Percentiles rank a stretch among this genome's conserved stretches.
Conservation (phyloP, 345 rosid genomes). For the Capsella bursapastoris region DNA sequence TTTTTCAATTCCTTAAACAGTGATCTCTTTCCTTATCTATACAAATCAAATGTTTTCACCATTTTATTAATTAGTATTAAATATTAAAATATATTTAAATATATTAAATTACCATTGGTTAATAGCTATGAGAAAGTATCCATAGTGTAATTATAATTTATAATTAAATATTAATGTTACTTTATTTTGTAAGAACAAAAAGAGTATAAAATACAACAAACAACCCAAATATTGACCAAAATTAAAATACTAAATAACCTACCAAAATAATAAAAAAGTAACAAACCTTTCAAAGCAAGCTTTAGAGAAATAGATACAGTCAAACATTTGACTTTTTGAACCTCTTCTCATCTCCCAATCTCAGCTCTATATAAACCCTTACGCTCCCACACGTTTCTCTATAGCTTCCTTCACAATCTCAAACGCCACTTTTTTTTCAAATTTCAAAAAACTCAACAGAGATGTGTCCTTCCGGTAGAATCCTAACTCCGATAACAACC, state of each 20-base stretch:
- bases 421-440: neutral
- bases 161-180: neutral
- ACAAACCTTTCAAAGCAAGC: conserved; percentile 27
- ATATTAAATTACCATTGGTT: no score
- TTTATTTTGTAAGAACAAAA: neutral
- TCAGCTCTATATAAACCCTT: conserved; percentile 35
- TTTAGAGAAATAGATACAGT: conserved; percentile 3
- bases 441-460: neutral
- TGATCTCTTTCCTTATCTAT: no score
- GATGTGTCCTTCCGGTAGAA: conserved; percentile 60
- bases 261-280: neutral
- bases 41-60: no score
- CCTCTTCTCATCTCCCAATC: neutral
- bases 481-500: conserved; percentile 24
- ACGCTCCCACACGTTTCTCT: conserved; percentile 29
- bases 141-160: neutral
- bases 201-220: neutral
- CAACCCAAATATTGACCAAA: neutral
- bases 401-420: conserved; percentile 11
- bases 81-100: no score
- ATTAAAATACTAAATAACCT: neutral
- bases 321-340: conserved; percentile 17
- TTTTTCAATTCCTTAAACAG: no score
- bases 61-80: no score
- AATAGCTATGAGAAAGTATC: no score